A percentile compares a stretch with the other conserved stretches of the same genome.
Evolutionary conservation across 148 eudicot species (phyloP).

Genomic region (Camellia japonica): DNA sequence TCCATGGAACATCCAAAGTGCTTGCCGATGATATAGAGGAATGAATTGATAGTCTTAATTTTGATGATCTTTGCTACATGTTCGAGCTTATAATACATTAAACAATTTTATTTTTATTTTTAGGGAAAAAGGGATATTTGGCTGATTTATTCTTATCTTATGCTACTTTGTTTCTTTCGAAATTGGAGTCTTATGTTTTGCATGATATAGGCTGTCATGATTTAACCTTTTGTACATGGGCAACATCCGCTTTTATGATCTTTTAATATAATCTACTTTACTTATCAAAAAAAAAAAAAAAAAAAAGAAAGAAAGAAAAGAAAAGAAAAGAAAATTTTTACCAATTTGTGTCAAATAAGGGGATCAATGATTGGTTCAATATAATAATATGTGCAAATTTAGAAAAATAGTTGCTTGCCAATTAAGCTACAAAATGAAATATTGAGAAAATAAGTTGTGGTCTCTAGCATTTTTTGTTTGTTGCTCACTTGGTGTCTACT

Average conservation of each 20-base stretch:
- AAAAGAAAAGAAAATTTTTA: no score
- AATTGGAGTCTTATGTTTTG: not conserved
- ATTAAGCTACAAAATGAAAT: not conserved
- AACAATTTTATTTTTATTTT: not conserved
- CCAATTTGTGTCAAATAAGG: not conserved
- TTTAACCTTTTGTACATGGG: no score
- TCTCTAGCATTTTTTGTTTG: not conserved
- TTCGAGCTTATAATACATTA: not conserved
- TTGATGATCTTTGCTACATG: slow-evolving; percentile 1
- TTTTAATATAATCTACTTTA: no score
- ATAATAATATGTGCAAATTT: not conserved
- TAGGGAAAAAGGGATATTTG: not conserved
- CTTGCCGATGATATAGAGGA: not conserved
- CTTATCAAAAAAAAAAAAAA: no score
- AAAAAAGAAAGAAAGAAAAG: no score
- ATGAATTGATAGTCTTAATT: not conserved
- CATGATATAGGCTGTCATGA: no score
- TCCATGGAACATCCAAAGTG: not conserved
- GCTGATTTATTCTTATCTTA: not conserved
- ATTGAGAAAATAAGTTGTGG: not conserved
- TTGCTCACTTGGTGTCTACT: not conserved
- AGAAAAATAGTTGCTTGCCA: not conserved
- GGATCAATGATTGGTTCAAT: not conserved
- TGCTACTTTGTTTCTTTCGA: not conserved
- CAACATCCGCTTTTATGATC: no score